Evolutionary conservation across 352 stramenopile species (phyloP).

Genomic region (Globisporangium canariense): DNA sequence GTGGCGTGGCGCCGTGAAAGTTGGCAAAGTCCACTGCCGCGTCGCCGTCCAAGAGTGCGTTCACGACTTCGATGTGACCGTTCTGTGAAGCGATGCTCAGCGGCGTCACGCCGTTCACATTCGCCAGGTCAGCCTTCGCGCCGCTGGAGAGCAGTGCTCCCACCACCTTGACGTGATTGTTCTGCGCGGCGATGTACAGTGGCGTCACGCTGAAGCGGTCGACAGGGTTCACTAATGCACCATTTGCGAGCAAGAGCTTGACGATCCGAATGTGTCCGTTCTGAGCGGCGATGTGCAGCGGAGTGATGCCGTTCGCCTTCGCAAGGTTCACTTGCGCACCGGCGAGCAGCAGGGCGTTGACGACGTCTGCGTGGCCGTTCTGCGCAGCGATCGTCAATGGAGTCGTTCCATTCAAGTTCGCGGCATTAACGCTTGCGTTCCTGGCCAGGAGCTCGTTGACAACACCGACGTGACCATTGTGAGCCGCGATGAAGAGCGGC

Average conservation of each 20-base stretch:
- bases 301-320: conserved; percentile 10
- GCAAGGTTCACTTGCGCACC: conserved; percentile 6
- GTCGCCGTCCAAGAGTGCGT: conserved; percentile 10
- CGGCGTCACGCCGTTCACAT: conserved; percentile 11
- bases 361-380: conserved; percentile 11
- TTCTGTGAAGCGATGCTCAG: conserved; percentile 16
- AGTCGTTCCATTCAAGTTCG: conserved; percentile 10
- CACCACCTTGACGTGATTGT: conserved; percentile 9
- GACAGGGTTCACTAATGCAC: conserved; percentile 7
- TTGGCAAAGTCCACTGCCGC: conserved; percentile 8
- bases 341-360: conserved; percentile 1
- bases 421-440: background rate
- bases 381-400: conserved; percentile 14
- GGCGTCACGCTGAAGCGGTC: conserved; percentile 14
- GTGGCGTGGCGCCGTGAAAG: conserved; percentile 6
- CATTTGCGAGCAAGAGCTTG: conserved; percentile 3
- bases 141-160: conserved; percentile 1
- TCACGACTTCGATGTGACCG: conserved; percentile 9
- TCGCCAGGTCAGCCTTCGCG: conserved; percentile 9
- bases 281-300: conserved; percentile 16
- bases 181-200: conserved; percentile 16
- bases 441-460: conserved; percentile 7
- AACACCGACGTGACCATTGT: conserved; percentile 13
- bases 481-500: conserved; percentile 11
- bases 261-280: conserved; percentile 4